These are phyloP conservation scores for Haberlea rhodopensis DNA, from an alignment of 257 asterid species.

Conservation along the genomic window DNA sequence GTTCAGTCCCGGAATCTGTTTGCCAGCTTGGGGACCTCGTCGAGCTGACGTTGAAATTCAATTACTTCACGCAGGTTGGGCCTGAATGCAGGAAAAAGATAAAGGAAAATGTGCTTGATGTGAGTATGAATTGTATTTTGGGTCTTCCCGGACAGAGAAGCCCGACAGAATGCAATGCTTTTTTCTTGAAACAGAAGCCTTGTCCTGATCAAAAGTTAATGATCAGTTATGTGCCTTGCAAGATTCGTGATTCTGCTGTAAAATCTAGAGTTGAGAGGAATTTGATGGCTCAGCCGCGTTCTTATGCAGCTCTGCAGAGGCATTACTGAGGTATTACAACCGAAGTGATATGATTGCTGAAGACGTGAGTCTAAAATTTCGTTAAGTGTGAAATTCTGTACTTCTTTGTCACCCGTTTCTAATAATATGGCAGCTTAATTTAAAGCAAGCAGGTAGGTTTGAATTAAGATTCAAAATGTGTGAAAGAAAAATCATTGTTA, in stretches of 20 bases:
- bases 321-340: too few relatives aligned
- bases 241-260: not conserved
- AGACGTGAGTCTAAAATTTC: too few relatives aligned
- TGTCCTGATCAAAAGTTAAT: slow-evolving; percentile 29
- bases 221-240: slow-evolving; percentile 32
- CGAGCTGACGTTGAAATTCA: slow-evolving; percentile 26
- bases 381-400: too few relatives aligned
- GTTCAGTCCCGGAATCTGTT: slow-evolving; percentile 36
- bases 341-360: too few relatives aligned
- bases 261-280: too few relatives aligned
- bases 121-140: slow-evolving; percentile 40
- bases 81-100: slow-evolving; percentile 36
- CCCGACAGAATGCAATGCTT: slow-evolving; percentile 22
- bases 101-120: slow-evolving; percentile 28
- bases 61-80: slow-evolving; percentile 43
- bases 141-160: slow-evolving; percentile 39
- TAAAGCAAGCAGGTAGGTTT: too few relatives aligned
- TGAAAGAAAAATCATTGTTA: too few relatives aligned
- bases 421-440: too few relatives aligned
- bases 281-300: too few relatives aligned
- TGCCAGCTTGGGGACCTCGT: slow-evolving; percentile 30
- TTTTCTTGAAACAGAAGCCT: slow-evolving; percentile 20
- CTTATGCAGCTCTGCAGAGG: too few relatives aligned
- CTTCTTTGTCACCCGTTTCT: too few relatives aligned
- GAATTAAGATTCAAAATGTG: too few relatives aligned